A percentile compares a stretch with the other conserved stretches of the same genome.
Evolutionary conservation across 371 early-diverging fungal species (phyloP).

Genomic region (Mucor lusitanicus): DNA sequence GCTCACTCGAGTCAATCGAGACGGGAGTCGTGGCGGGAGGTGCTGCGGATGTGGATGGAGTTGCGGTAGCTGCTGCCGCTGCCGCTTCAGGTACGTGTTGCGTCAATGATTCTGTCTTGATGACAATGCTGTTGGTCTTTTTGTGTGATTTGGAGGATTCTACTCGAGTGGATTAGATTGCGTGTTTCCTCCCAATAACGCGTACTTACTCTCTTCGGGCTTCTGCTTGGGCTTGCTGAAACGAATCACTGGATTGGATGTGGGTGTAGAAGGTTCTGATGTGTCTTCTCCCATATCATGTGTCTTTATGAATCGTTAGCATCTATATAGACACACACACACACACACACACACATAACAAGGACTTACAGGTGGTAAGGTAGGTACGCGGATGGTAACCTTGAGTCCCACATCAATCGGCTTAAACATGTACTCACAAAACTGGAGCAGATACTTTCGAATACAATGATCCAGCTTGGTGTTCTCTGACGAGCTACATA

Average conservation of each 20-base stretch:
- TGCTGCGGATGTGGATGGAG: too few relatives aligned
- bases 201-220: constrained; percentile 28
- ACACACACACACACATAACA: too few relatives aligned
- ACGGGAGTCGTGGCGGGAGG: not conserved
- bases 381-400: constrained; percentile 51
- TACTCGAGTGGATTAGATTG: too few relatives aligned
- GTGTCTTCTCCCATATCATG: constrained; percentile 15
- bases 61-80: not conserved
- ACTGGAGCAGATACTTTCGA: constrained; percentile 57
- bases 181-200: too few relatives aligned
- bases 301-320: not conserved
- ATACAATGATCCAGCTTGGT: constrained; percentile 53
- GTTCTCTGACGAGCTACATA: constrained; percentile 30
- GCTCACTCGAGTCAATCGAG: not conserved
- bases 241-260: constrained; percentile 30
- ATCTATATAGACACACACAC: not conserved
- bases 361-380: constrained; percentile 17
- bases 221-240: constrained; percentile 34
- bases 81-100: not conserved
- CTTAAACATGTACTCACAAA: constrained; percentile 63
- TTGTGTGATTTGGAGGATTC: constrained; percentile 15
- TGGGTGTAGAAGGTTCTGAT: constrained; percentile 25
- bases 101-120: constrained; percentile 20
- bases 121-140: constrained; percentile 15
- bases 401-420: constrained; percentile 59